Conservation (phyloP, 345 rosid genomes). For the Excoecaria agallocha region DNA sequence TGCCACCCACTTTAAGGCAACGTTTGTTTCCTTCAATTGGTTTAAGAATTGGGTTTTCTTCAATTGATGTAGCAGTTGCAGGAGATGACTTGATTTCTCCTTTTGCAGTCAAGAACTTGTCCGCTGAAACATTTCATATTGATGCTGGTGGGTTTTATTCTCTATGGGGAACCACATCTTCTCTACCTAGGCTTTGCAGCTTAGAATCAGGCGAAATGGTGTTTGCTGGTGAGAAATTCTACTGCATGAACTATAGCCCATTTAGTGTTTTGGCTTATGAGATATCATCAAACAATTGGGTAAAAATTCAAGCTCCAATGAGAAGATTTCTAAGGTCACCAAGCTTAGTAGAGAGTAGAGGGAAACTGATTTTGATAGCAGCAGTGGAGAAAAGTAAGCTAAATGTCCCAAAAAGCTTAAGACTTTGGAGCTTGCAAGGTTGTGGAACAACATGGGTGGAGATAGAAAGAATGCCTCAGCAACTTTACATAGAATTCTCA, state of each 20-base stretch:
- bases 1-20: constrained; percentile 73
- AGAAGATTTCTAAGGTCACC: constrained; percentile 90
- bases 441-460: constrained; percentile 82
- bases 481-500: constrained; percentile 65
- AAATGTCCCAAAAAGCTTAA: constrained; percentile 85
- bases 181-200: constrained; percentile 81
- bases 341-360: constrained; percentile 65
- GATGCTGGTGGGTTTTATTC: constrained; percentile 85
- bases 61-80: constrained; percentile 64
- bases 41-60: constrained; percentile 47
- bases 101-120: constrained; percentile 79
- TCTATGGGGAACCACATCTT: constrained; percentile 70
- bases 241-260: constrained; percentile 88
- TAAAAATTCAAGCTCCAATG: constrained; percentile 93
- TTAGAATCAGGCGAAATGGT: constrained; percentile 85
- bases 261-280: constrained; percentile 75
- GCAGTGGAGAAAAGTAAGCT: constrained; percentile 96
- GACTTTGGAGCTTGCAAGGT: constrained; percentile 75
- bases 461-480: constrained; percentile 91
- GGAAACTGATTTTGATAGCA: constrained; percentile 68
- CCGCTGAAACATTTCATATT: constrained; percentile 79
- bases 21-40: constrained; percentile 90
- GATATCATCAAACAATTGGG: constrained; percentile 56
- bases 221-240: constrained; percentile 55
- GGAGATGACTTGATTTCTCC: constrained; percentile 96